phyloP scores from a whole-genome alignment of 208 protist species.

The Wallacemonas sp. region DNA sequence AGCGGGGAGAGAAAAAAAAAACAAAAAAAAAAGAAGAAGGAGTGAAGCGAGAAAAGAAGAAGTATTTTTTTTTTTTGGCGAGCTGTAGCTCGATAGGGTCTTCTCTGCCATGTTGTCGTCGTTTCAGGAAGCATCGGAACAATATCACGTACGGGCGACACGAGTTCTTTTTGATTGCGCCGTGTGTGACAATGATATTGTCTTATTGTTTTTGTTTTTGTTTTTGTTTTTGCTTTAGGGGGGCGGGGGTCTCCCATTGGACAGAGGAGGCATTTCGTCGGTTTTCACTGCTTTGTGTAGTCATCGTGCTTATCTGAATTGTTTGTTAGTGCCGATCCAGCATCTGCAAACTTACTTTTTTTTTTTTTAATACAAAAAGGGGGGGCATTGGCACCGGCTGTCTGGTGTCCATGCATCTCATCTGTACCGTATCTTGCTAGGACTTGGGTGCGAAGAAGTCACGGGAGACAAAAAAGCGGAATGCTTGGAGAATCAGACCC shows the following conservation, averaged over 20 bases:
- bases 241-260: no score
- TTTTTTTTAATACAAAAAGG: not conserved
- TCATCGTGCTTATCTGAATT: no score
- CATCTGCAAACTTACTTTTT: no score
- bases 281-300: no score
- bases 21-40: not conserved
- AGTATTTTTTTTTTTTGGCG: constrained; percentile 4
- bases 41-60: constrained; percentile 15
- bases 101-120: not conserved
- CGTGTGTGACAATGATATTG: no score
- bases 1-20: constrained; percentile 10
- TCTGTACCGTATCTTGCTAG: no score
- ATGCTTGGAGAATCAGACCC: constrained; percentile 78
- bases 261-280: no score
- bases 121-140: no score
- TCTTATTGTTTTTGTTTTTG: not conserved
- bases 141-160: no score
- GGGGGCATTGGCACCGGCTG: not conserved
- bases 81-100: not conserved
- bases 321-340: no score
- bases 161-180: no score
- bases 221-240: not conserved
- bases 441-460: constrained; percentile 60
- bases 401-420: no score
- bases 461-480: constrained; percentile 76